Evolutionary conservation across 768 basidiomycete genomes (phyloP).

Genomic region (Amyloporia xantha): DNA sequence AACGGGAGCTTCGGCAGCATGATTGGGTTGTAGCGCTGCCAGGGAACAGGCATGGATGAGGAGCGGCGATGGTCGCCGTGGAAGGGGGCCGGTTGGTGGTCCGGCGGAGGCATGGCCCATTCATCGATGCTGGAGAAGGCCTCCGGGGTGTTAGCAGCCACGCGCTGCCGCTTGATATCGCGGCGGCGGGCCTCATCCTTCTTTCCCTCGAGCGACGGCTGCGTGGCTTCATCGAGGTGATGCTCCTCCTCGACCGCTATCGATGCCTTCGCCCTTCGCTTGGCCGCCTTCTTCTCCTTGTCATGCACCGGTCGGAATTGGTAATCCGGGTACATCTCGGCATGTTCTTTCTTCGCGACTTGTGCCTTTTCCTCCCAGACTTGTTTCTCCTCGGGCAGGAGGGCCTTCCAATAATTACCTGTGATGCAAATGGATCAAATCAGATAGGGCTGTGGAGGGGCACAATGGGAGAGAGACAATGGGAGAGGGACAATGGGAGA

Average conservation of each 20-base stretch:
- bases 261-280: slow-evolving; percentile 60
- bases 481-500: not conserved
- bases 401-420: slow-evolving; percentile 74
- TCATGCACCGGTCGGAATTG: slow-evolving; percentile 62
- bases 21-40: slow-evolving; percentile 32
- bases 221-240: slow-evolving; percentile 60
- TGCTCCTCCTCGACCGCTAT: slow-evolving; percentile 18
- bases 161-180: no score
- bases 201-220: slow-evolving; percentile 41
- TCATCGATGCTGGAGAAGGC: no score
- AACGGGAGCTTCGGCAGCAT: slow-evolving; percentile 41
- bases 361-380: slow-evolving; percentile 76
- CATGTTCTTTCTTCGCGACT: slow-evolving; percentile 65
- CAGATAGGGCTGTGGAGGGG: slow-evolving; percentile 3
- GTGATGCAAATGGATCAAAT: slow-evolving; percentile 39
- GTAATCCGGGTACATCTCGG: slow-evolving; percentile 69
- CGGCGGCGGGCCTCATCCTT: slow-evolving; percentile 32
- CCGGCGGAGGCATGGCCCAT: slow-evolving; percentile 23
- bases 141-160: no score
- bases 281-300: slow-evolving; percentile 35
- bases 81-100: no score
- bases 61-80: no score
- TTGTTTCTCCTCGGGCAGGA: slow-evolving; percentile 66
- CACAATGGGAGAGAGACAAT: no score
- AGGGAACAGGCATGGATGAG: slow-evolving; percentile 56